Percentiles rank a stretch among this genome's conserved stretches.
Conservation (phyloP, 2,329 filamentous ascomycete genomes). For the Aspergillus oerlinghausenensis region DNA sequence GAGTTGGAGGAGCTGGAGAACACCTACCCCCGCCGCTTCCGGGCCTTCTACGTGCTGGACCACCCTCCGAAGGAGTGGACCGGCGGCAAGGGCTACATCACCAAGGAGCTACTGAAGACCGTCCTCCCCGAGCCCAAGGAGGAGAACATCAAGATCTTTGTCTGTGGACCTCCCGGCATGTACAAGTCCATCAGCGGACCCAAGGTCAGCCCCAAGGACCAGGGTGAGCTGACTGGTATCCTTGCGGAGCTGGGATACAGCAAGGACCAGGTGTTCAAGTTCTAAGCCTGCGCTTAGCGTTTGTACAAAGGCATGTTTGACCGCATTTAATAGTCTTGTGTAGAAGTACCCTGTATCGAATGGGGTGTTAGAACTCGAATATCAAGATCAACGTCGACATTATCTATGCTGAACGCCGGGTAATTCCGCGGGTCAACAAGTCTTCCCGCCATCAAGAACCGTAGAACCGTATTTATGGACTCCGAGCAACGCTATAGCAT, state of each 20-base stretch:
- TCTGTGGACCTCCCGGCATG: conserved; percentile 86
- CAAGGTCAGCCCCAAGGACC: conserved; percentile 90
- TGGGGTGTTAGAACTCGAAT: background rate
- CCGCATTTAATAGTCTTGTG: background rate
- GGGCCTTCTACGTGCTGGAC: conserved; percentile 89
- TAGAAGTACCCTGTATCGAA: background rate
- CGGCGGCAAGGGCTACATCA: conserved; percentile 74
- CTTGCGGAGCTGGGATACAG: conserved; percentile 79
- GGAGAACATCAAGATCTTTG: conserved; percentile 92
- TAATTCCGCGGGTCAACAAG: too few relatives aligned
- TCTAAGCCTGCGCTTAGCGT: conserved; percentile 48
- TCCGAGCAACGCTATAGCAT: background rate
- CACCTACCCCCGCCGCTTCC: conserved; percentile 90
- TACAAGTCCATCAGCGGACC: conserved; percentile 88
- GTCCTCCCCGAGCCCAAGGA: conserved; percentile 88
- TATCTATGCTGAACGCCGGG: background rate
- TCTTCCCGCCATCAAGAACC: background rate
- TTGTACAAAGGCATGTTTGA: background rate
- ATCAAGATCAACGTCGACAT: background rate
- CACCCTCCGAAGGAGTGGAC: conserved; percentile 74
- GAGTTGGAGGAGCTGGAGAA: conserved; percentile 87
- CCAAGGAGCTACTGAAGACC: conserved; percentile 89
- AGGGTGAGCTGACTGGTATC: conserved; percentile 79
- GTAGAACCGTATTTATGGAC: background rate
- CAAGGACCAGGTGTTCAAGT: conserved; percentile 95